phyloP scores from a whole-genome alignment of 2,329 filamentous ascomycete genomes.

The Penicillium sp. region DNA sequence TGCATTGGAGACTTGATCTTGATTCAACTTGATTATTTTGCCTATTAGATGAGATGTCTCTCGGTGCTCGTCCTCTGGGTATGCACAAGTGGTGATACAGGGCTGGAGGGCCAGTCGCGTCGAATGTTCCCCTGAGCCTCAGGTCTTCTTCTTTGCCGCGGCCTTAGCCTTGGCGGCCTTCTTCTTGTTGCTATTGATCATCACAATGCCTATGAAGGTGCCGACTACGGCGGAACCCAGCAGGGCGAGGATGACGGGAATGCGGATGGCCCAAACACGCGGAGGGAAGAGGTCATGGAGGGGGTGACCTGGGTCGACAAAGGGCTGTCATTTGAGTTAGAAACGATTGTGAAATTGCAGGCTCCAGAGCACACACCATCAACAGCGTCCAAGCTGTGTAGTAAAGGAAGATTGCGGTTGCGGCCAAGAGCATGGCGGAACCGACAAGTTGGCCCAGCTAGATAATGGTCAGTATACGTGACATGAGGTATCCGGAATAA shows the following conservation, averaged over 20 bases:
- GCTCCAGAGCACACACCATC: slow-evolving; percentile 64
- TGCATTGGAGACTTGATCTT: background rate
- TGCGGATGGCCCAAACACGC: slow-evolving; percentile 97
- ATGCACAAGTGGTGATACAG: slow-evolving; percentile 13
- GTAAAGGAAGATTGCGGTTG: slow-evolving; percentile 76
- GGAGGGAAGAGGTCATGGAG: slow-evolving; percentile 94
- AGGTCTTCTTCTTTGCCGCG: slow-evolving; percentile 81
- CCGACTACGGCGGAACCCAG: slow-evolving; percentile 91
- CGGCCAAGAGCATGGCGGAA: slow-evolving; percentile 72
- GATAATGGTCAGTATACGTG: slow-evolving; percentile 9
- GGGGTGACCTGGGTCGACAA: slow-evolving; percentile 91
- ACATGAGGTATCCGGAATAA: background rate
- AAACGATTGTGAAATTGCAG: background rate
- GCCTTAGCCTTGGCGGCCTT: slow-evolving; percentile 92
- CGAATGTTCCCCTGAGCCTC: slow-evolving; percentile 27
- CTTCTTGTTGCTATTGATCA: slow-evolving; percentile 98
- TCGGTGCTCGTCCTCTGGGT: background rate
- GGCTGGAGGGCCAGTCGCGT: background rate
- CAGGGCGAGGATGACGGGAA: slow-evolving; percentile 93
- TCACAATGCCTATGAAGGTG: slow-evolving; percentile 92
- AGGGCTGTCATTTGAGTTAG: slow-evolving; percentile 62
- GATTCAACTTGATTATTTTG: background rate
- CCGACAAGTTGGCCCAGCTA: slow-evolving; percentile 89
- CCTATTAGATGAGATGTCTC: background rate
- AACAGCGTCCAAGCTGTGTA: slow-evolving; percentile 97